phyloP scores from a whole-genome alignment of 768 basidiomycete genomes.

The Kwoniella bestiolae region DNA sequence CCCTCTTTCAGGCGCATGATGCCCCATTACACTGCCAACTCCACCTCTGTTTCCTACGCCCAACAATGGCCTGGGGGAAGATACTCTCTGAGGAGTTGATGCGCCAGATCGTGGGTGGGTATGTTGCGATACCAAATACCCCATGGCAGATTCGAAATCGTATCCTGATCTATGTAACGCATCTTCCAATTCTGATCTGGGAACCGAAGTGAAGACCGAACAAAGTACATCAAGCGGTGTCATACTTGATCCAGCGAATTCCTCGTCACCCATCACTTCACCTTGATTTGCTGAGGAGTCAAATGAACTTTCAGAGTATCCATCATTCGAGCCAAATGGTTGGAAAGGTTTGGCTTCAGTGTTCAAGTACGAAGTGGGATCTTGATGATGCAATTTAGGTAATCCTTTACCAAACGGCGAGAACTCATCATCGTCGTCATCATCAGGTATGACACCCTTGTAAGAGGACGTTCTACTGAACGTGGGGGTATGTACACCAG shows the following conservation, averaged over 20 bases:
- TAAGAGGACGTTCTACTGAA: conserved; percentile 26
- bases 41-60: conserved; percentile 45
- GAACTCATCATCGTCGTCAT: conserved; percentile 59
- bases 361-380: conserved; percentile 64
- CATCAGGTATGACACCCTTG: conserved; percentile 63
- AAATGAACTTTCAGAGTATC: conserved; percentile 3
- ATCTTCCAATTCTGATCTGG: conserved; percentile 89
- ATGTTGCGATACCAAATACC: conserved; percentile 75
- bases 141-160: conserved; percentile 96
- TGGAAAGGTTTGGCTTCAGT: conserved; percentile 64
- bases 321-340: conserved; percentile 50
- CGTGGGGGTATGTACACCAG: neutral
- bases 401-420: conserved; percentile 59
- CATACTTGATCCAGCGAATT: conserved; percentile 66
- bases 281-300: conserved; percentile 27
- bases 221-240: conserved; percentile 95
- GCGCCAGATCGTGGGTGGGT: conserved; percentile 61
- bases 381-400: conserved; percentile 68
- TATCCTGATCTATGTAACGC: conserved; percentile 84
- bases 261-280: conserved; percentile 19
- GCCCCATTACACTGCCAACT: conserved; percentile 43
- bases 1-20: conserved; percentile 46
- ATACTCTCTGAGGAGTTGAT: conserved; percentile 55
- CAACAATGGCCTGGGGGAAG: conserved; percentile 48
- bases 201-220: conserved; percentile 88